Evolutionary conservation across 208 protist species (phyloP), one percentile per base, ranked within the genome.

Genomic region (Acanthamoeba quina): DNA sequence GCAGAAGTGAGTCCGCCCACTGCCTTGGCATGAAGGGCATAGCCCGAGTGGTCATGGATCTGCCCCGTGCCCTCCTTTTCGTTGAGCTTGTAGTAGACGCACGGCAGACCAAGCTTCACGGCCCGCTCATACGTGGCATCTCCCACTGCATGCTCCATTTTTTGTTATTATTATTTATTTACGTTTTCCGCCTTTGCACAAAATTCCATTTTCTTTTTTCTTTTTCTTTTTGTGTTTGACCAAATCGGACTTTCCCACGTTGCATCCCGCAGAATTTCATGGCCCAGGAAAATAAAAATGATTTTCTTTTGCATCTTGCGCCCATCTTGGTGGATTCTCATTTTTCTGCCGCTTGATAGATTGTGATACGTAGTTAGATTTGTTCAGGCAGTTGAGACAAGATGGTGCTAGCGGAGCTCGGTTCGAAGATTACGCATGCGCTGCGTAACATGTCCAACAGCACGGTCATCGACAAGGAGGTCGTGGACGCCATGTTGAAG

Each of bases 361-460:
- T 56, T 13, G 52, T 56, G 52, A 21, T 56, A 56, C 11, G 5
- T 56, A 56, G 52, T 6, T 56, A 19, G 52, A 19, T 56, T 66
- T 66, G 3, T 47, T 47, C 41, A 47, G 41, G 41, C 72, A 54
- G 52, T 13, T 7, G 24, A 26, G 96, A 66, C 24, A 97, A 94
- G 89, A 99, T 99, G 98, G 98, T 99, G 70, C 96, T 99, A 64
- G 98, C 98, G 66, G 98, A 99, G 95, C 94, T 99, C 7, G 98
- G 98, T 17, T 97, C 98, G 94, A 98, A 98, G 96, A 92, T 92
- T 31, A 92, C 88, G 17, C 7, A 54, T 54, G 88, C 88, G n/a
- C 88, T 92, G 41, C 60, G 88, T 26, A 56, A 92, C 44, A 92
- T 92, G 88, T 58, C 62, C 60, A 92, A 92, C 88, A 92, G 68